Percentiles rank a stretch among this genome's conserved stretches.
Conservation (phyloP, 768 basidiomycete species). For the Strobilomyces echinocephalus region DNA sequence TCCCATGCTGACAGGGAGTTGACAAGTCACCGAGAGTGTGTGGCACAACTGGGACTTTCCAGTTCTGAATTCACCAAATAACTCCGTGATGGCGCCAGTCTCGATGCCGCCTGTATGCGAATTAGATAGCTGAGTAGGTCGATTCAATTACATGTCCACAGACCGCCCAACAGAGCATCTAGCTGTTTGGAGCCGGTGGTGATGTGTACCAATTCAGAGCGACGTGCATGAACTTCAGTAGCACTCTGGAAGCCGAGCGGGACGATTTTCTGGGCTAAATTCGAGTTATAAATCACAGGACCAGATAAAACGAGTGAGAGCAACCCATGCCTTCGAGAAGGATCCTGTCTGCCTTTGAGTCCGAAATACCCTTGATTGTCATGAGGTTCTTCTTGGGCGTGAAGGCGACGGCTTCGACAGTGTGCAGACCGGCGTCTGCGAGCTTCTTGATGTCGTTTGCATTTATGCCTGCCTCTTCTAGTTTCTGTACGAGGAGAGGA, state of each 20-base stretch:
- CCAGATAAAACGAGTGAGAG: neutral
- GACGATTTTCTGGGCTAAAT: constrained; percentile 85
- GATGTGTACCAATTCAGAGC: constrained; percentile 93
- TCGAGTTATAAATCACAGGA: constrained; percentile 8
- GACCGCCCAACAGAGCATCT: constrained; percentile 92
- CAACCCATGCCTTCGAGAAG: constrained; percentile 69
- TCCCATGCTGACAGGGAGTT: constrained; percentile 95
- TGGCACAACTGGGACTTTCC: constrained; percentile 99
- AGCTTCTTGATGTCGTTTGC: constrained; percentile 94
- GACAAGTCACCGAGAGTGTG: constrained; percentile 96
- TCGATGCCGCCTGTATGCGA: constrained; percentile 77
- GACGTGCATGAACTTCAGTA: constrained; percentile 92
- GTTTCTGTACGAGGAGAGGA: constrained; percentile 79
- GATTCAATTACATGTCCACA: constrained; percentile 9
- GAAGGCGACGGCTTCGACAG: constrained; percentile 93
- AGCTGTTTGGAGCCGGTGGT: constrained; percentile 96
- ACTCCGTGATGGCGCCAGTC: constrained; percentile 95
- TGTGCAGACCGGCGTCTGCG: constrained; percentile 84
- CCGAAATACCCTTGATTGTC: constrained; percentile 93
- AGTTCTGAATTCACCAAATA: constrained; percentile 98
- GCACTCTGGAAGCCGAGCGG: constrained; percentile 98
- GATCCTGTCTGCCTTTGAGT: constrained; percentile 96
- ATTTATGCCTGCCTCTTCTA: constrained; percentile 85
- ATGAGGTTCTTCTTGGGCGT: constrained; percentile 92
- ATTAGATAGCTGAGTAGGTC: constrained; percentile 11